Conservation (phyloP, 2,329 filamentous ascomycete species). For the Westerdykella sp. region DNA sequence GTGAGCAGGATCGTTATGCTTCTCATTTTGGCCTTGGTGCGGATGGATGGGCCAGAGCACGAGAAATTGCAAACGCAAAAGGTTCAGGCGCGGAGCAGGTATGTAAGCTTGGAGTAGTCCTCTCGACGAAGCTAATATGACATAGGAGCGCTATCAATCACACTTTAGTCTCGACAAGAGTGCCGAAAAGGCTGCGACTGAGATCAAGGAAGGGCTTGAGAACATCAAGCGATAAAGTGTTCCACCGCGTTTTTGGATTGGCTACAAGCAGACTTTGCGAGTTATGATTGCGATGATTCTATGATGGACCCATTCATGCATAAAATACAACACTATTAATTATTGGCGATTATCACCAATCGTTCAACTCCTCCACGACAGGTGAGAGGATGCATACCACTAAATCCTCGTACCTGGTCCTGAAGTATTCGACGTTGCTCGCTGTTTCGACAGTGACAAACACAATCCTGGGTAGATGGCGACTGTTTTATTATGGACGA, state of each 20-base stretch:
- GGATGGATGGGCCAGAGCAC: slow-evolving; percentile 27
- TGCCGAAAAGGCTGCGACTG: slow-evolving; percentile 21
- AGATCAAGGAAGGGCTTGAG: slow-evolving; percentile 22
- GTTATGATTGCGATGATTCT: too few relatives aligned
- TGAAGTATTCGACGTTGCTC: too few relatives aligned
- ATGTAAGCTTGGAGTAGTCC: slow-evolving; percentile 2
- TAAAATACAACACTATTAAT: too few relatives aligned
- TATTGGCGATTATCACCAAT: too few relatives aligned
- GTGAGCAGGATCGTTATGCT: slow-evolving; percentile 18
- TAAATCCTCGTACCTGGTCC: too few relatives aligned
- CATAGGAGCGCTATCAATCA: slow-evolving; percentile 25
- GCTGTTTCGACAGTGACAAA: too few relatives aligned
- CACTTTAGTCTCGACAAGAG: slow-evolving; percentile 23
- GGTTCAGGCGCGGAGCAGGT: slow-evolving; percentile 34
- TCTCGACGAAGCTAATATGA: slow-evolving; percentile 4
- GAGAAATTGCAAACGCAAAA: slow-evolving; percentile 20
- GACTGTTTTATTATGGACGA: too few relatives aligned
- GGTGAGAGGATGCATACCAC: too few relatives aligned
- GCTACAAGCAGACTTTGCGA: too few relatives aligned
- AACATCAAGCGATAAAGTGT: slow-evolving; percentile 5
- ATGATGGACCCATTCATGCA: too few relatives aligned
- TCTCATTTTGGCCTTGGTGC: slow-evolving; percentile 20
- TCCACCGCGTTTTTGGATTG: background rate
- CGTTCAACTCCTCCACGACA: too few relatives aligned
- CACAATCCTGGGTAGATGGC: too few relatives aligned